These are phyloP conservation scores for Auricularia auricula-judae DNA, from an alignment of 768 basidiomycete species.

Conservation along the genomic window DNA sequence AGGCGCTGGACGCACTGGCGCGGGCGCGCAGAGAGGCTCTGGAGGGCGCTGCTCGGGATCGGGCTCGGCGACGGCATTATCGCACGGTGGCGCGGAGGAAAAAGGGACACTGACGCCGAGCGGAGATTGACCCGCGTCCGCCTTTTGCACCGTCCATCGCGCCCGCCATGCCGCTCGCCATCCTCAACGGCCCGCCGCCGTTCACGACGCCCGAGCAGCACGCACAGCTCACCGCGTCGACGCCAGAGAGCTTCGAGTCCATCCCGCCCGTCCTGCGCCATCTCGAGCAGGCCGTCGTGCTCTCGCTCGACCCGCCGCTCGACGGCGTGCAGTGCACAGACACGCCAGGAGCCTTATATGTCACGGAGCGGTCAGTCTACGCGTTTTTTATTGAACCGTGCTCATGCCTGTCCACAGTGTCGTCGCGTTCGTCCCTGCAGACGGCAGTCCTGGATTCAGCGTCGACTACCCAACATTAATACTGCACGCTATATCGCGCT, in stretches of 20 bases:
- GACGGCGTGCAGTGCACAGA: slow-evolving; percentile 39
- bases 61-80: neutral
- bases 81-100: neutral
- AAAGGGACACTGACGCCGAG: neutral
- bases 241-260: slow-evolving; percentile 72
- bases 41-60: neutral
- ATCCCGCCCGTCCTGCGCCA: slow-evolving; percentile 78
- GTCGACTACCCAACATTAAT: slow-evolving; percentile 85
- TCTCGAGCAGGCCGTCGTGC: slow-evolving; percentile 57
- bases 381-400: neutral
- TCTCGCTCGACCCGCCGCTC: slow-evolving; percentile 58
- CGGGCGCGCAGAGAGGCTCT: neutral
- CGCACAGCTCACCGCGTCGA: slow-evolving; percentile 53
- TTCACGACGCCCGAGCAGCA: slow-evolving; percentile 59
- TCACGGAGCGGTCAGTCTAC: slow-evolving; percentile 66
- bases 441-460: slow-evolving; percentile 57
- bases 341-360: slow-evolving; percentile 59
- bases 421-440: slow-evolving; percentile 63
- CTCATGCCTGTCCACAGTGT: slow-evolving; percentile 32
- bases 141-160: neutral
- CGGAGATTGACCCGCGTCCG: neutral
- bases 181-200: slow-evolving; percentile 31
- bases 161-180: slow-evolving; percentile 11
- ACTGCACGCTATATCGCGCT: slow-evolving; percentile 83
- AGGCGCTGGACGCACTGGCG: neutral